These are phyloP conservation scores for Fagopyrum homotropicum DNA, from an alignment of 148 eudicot genomes.

Conservation along the genomic window DNA sequence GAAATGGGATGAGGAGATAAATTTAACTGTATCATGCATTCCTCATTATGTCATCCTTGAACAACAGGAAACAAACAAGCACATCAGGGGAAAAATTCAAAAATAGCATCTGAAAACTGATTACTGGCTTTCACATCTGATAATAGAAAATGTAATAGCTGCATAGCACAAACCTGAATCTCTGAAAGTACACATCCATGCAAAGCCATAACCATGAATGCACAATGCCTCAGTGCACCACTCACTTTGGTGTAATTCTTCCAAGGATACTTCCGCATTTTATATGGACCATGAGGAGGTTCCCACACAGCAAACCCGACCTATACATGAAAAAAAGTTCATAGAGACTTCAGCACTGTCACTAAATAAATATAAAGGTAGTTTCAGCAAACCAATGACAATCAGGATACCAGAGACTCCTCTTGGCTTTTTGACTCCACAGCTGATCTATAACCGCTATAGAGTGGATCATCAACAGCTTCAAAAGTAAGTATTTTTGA, in stretches of 20 bases:
- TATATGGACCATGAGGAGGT: slow-evolving; percentile 91
- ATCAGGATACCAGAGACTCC: slow-evolving; percentile 56
- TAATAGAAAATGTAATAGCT: not conserved
- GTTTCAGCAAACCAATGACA: not conserved
- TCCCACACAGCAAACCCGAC: slow-evolving; percentile 92
- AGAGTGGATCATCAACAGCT: slow-evolving; percentile 74
- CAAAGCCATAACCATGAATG: slow-evolving; percentile 88
- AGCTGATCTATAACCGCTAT: slow-evolving; percentile 71
- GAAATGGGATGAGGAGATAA: not conserved
- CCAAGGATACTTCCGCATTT: slow-evolving; percentile 74
- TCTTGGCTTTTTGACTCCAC: slow-evolving; percentile 76
- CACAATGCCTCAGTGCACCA: slow-evolving; percentile 86
- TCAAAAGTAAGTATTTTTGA: slow-evolving; percentile 73
- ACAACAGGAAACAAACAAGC: not conserved
- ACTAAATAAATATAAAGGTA: not conserved
- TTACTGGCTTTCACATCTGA: not conserved
- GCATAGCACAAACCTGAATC: slow-evolving; percentile 54
- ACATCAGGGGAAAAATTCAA: not conserved
- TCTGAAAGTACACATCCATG: slow-evolving; percentile 88
- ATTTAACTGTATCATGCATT: not conserved
- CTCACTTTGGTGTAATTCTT: slow-evolving; percentile 62
- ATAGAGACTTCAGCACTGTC: not conserved
- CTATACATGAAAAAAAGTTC: slow-evolving; percentile 23
- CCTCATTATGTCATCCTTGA: not conserved
- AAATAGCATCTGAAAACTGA: not conserved